Conservation (phyloP, 1,139 yeast species). For the Yamadazyma atlantica region DNA sequence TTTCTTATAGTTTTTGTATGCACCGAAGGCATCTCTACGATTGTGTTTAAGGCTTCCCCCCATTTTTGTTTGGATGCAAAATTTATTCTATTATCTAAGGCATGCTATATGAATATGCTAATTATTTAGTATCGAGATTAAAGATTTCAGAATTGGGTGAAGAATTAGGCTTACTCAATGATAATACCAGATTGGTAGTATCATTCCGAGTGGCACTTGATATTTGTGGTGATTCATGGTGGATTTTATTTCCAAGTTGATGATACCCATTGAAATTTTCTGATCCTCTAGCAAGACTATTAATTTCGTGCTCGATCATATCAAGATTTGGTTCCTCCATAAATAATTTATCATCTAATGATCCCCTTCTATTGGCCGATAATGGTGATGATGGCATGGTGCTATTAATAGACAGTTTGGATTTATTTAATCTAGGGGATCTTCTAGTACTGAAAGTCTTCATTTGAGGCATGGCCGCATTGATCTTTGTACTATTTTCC, state of each 20-base stretch:
- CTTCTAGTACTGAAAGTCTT: slow-evolving; percentile 28
- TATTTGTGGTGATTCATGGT: slow-evolving; percentile 25
- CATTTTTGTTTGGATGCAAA: slow-evolving; percentile 3
- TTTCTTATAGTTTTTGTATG: not conserved
- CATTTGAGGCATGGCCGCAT: slow-evolving; percentile 29
- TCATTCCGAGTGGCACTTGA: slow-evolving; percentile 37
- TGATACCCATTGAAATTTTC: not conserved
- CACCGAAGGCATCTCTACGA: too few relatives aligned
- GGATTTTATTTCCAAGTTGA: slow-evolving; percentile 4
- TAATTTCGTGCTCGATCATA: slow-evolving; percentile 21
- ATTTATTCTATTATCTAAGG: slow-evolving; percentile 1
- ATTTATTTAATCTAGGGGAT: slow-evolving; percentile 23
- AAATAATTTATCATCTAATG: slow-evolving; percentile 15
- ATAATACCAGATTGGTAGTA: slow-evolving; percentile 36
- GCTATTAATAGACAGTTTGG: slow-evolving; percentile 22
- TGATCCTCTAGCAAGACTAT: slow-evolving; percentile 13
- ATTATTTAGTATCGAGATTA: slow-evolving; percentile 7
- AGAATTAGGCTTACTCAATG: slow-evolving; percentile 19
- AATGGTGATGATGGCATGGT: slow-evolving; percentile 49
- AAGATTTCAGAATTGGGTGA: slow-evolving; percentile 14
- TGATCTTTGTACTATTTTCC: slow-evolving; percentile 18
- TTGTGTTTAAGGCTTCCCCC: too few relatives aligned
- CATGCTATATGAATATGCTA: slow-evolving; percentile 1
- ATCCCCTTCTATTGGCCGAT: slow-evolving; percentile 6
- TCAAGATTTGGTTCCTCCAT: slow-evolving; percentile 18